phyloP scores from a whole-genome alignment of 352 stramenopile species.

The Saprolegnia diclina region DNA sequence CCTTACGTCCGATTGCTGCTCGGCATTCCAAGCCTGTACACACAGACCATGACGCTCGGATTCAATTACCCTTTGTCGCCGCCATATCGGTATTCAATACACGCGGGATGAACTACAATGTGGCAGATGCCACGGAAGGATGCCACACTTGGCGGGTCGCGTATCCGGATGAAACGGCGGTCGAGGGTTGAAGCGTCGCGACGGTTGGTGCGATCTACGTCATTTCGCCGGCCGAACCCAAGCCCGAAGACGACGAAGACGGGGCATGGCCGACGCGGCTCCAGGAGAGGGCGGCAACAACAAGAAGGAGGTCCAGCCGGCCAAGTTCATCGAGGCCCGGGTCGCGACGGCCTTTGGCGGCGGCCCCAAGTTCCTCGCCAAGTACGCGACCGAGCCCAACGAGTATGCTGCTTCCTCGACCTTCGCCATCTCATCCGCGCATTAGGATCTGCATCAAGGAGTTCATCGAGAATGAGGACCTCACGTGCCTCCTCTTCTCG shows the following conservation, averaged over 20 bases:
- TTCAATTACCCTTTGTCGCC: too few species aligned
- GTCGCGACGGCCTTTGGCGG: conserved; percentile 61
- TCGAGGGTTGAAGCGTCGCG: conserved; percentile 21
- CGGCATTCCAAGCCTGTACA: too few species aligned
- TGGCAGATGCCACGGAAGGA: background rate
- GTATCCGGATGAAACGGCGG: conserved; percentile 12
- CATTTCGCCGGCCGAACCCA: background rate
- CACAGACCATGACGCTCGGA: too few species aligned
- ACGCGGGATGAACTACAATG: too few species aligned
- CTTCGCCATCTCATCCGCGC: background rate
- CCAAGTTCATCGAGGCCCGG: conserved; percentile 80
- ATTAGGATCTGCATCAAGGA: conserved; percentile 76
- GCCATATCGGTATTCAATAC: too few species aligned
- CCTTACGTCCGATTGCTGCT: too few species aligned
- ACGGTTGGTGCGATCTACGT: conserved; percentile 3
- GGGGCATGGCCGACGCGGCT: conserved; percentile 4
- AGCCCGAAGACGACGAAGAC: conserved; percentile 7
- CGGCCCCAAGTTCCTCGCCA: conserved; percentile 69
- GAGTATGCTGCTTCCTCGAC: conserved; percentile 35
- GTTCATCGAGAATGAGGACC: conserved; percentile 83
- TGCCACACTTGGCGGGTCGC: background rate
- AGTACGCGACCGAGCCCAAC: conserved; percentile 77
- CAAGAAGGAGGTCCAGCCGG: conserved; percentile 68
- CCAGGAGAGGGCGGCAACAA: conserved; percentile 13
- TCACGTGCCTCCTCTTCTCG: conserved; percentile 85